Conservation (phyloP, 148 eudicot species). For the Rhododendron vialii region DNA sequence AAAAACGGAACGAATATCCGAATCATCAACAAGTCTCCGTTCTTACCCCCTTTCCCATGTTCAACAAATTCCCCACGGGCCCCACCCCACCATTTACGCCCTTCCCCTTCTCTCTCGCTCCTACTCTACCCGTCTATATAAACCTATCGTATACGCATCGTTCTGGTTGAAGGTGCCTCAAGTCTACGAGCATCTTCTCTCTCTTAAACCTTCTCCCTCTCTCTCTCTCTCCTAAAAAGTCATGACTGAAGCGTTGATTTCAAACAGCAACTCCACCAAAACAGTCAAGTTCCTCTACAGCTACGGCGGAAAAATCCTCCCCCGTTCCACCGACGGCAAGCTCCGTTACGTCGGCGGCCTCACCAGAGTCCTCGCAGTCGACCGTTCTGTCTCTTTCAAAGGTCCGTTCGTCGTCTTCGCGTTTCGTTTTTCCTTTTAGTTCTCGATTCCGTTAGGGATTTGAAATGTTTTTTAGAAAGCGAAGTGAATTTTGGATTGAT, state of each 20-base stretch:
- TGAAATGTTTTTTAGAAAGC: not conserved
- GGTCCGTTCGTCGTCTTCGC: constrained; percentile 27
- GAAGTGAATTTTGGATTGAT: not conserved
- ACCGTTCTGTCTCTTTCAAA: constrained; percentile 46
- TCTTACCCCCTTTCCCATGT: not conserved
- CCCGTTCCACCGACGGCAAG: constrained; percentile 65
- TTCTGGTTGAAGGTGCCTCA: constrained; percentile 6
- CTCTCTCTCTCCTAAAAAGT: not conserved
- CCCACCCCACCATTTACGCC: not conserved
- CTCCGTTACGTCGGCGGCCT: constrained; percentile 84
- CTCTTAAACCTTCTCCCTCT: not conserved
- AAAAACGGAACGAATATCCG: not conserved
- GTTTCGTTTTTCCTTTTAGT: not conserved
- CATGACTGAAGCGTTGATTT: constrained; percentile 3
- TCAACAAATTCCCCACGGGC: not conserved
- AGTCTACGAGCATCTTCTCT: constrained; percentile 8
- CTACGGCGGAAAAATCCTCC: constrained; percentile 74
- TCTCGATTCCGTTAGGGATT: not conserved
- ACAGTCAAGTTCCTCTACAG: constrained; percentile 70
- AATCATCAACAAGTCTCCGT: not conserved
- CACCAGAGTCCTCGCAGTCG: constrained; percentile 68
- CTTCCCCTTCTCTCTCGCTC: not conserved
- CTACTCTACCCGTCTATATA: not conserved
- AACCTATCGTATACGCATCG: not conserved
- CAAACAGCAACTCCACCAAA: constrained; percentile 1